These are phyloP conservation scores for Curvularia lunata DNA, from an alignment of 2,329 filamentous ascomycete species.

Conservation along the genomic window DNA sequence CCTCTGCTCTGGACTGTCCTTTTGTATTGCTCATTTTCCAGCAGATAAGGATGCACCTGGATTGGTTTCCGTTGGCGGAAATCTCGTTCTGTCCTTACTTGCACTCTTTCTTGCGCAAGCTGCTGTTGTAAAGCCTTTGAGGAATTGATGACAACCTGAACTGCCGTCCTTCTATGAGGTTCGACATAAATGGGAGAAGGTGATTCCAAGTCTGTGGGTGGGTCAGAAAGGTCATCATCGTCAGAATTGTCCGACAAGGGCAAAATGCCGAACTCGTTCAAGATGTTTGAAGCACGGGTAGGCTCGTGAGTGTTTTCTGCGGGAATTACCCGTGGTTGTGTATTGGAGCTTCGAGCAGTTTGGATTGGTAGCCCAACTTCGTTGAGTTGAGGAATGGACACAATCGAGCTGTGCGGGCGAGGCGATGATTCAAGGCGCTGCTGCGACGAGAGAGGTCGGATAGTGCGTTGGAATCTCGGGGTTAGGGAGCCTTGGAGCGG, in stretches of 20 bases:
- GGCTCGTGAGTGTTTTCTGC: not conserved
- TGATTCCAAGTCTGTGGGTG: constrained; percentile 31
- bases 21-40: constrained; percentile 54
- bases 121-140: constrained; percentile 26
- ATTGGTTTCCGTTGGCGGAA: constrained; percentile 56
- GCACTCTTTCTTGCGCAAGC: constrained; percentile 23
- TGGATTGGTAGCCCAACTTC: constrained; percentile 13
- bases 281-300: constrained; percentile 16
- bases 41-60: constrained; percentile 57
- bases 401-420: constrained; percentile 10
- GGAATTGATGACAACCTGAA: constrained; percentile 41
- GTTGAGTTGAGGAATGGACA: constrained; percentile 14
- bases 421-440: constrained; percentile 14
- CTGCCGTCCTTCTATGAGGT: constrained; percentile 35
- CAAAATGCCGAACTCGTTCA: constrained; percentile 28
- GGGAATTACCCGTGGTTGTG: not conserved
- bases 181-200: constrained; percentile 14
- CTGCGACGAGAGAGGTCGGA: constrained; percentile 16
- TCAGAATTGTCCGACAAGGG: constrained; percentile 34
- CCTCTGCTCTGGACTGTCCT: constrained; percentile 53
- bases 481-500: constrained; percentile 32
- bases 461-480: constrained; percentile 7
- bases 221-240: constrained; percentile 36
- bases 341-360: not conserved
- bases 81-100: constrained; percentile 36